Conservation (phyloP, 768 basidiomycete species). For the Ramaria rubella region DNA sequence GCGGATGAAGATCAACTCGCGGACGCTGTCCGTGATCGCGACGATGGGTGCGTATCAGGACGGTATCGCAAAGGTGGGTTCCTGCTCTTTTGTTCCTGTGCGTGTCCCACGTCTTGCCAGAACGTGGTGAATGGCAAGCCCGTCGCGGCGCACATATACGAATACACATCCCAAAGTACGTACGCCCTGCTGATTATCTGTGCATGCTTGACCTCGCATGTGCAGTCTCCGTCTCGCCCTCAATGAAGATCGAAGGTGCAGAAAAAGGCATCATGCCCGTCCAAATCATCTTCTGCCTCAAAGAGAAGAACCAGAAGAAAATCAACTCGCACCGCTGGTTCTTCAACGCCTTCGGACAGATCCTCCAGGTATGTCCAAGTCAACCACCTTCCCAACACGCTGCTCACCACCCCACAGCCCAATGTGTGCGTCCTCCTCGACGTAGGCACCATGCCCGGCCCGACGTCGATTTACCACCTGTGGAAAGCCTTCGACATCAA, state of each 20-base stretch:
- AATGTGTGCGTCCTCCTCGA: constrained; percentile 92
- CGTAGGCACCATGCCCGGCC: constrained; percentile 80
- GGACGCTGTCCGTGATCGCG: constrained; percentile 81
- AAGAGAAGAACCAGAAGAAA: constrained; percentile 93
- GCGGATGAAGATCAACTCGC: constrained; percentile 73
- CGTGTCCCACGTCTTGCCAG: constrained; percentile 21
- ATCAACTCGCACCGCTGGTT: constrained; percentile 40
- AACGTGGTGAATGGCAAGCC: constrained; percentile 75
- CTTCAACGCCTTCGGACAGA: constrained; percentile 27
- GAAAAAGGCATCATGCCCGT: constrained; percentile 82
- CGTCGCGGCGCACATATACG: constrained; percentile 87
- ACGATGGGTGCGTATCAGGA: constrained; percentile 95
- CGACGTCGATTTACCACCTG: constrained; percentile 83
- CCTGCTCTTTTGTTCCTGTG: background rate
- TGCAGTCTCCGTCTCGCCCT: constrained; percentile 72
- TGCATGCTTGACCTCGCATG: constrained; percentile 3
- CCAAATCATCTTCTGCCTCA: constrained; percentile 87
- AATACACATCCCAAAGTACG: constrained; percentile 88
- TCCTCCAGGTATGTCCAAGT: constrained; percentile 24
- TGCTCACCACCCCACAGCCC: constrained; percentile 73
- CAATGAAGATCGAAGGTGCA: constrained; percentile 73
- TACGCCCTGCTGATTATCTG: constrained; percentile 10
- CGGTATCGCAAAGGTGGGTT: constrained; percentile 74
- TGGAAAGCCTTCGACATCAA: constrained; percentile 96
- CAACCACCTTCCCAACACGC: constrained; percentile 77